Conservation (phyloP, 345 rosid species). For the Bretschneidera sinensis region DNA sequence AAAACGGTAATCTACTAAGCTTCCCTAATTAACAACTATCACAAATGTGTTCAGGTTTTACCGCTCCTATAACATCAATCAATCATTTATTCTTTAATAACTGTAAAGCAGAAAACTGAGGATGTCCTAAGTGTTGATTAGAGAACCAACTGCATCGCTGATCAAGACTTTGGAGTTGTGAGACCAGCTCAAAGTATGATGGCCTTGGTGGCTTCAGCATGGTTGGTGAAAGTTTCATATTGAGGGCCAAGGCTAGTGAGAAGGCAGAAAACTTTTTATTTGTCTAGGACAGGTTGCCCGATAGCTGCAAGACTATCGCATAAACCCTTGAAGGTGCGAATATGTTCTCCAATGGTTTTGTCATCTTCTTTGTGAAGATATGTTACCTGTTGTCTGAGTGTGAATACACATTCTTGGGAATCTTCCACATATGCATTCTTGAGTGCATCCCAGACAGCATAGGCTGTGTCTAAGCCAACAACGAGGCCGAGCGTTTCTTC, state of each 20-base stretch:
- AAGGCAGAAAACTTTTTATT: not conserved
- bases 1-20: not conserved
- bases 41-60: not conserved
- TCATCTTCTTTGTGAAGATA: constrained; percentile 6
- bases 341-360: no score
- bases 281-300: not conserved
- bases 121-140: constrained; percentile 3
- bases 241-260: no score
- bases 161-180: constrained; percentile 1
- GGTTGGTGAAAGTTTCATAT: no score
- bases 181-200: not conserved
- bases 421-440: constrained; percentile 12
- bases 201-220: no score
- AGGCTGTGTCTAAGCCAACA: constrained; percentile 10
- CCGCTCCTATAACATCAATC: not conserved
- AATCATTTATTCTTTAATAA: not conserved
- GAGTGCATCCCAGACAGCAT: constrained; percentile 2
- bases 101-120: not conserved
- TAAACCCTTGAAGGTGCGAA: not conserved
- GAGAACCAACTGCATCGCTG: constrained; percentile 2
- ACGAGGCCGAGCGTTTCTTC: constrained; percentile 12
- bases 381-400: not conserved
- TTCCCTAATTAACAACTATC: no score
- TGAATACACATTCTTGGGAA: constrained; percentile 10
- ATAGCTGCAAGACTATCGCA: no score